Evolutionary conservation across 345 rosid species (phyloP).

Genomic region (Brassica nigra): DNA sequence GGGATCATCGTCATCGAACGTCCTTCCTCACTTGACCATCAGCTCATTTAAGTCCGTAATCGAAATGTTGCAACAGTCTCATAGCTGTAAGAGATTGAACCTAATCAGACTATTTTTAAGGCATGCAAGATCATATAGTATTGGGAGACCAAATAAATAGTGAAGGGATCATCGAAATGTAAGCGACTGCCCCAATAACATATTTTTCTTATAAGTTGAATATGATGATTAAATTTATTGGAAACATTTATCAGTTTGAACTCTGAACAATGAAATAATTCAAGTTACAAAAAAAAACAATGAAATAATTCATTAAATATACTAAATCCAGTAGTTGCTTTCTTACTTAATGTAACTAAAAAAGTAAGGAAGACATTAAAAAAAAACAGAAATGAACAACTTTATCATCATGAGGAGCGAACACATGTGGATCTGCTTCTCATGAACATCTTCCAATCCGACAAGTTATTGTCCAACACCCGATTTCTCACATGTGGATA

Average conservation of each 20-base stretch:
- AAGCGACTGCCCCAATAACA: neutral
- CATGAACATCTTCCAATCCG: slow-evolving; percentile 43
- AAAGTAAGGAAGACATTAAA: neutral
- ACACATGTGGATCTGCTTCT: slow-evolving; percentile 60
- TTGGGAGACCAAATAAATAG: neutral
- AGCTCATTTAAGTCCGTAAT: no score
- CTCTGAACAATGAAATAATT: neutral
- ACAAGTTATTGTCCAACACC: slow-evolving; percentile 47
- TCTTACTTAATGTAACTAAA: slow-evolving; percentile 1
- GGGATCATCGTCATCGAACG: no score
- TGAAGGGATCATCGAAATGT: neutral
- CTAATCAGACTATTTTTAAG: neutral
- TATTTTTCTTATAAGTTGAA: neutral
- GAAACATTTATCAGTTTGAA: neutral
- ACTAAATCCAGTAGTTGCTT: neutral
- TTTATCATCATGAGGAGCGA: slow-evolving; percentile 43
- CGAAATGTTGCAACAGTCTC: neutral
- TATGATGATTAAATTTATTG: neutral
- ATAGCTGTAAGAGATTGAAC: neutral
- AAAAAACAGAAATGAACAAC: neutral
- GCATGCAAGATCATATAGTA: neutral
- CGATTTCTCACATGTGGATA: slow-evolving; percentile 75
- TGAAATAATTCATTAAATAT: slow-evolving; percentile 1
- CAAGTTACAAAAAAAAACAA: neutral
- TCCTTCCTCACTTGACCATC: no score